Conservation (phyloP, 73 alveolate species). For the Symbiodinium natans region DNA sequence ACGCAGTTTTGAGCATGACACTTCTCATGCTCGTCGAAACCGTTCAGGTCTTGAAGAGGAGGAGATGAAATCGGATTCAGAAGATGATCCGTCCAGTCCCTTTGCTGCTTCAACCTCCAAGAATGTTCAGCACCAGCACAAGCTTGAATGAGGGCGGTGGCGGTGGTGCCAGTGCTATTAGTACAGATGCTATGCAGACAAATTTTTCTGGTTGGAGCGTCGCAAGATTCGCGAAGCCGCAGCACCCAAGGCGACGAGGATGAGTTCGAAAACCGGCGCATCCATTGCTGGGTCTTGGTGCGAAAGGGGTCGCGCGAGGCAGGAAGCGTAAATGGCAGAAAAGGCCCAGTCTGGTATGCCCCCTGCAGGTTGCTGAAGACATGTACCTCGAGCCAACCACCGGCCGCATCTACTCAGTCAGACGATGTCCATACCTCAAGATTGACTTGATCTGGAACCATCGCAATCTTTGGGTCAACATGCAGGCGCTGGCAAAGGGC, state of each 20-base stretch:
- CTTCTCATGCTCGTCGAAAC: no score
- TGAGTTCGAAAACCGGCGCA: constrained; percentile 96
- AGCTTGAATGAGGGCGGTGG: no score
- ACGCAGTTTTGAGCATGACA: no score
- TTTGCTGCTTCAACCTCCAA: no score
- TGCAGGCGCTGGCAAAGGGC: constrained; percentile 96
- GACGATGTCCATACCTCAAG: constrained; percentile 97
- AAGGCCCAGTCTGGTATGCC: no score
- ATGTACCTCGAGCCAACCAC: constrained; percentile 99
- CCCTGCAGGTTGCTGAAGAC: constrained; percentile 94
- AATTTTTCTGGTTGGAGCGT: no score
- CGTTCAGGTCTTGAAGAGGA: constrained; percentile 42
- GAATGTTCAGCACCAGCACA: no score
- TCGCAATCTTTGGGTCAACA: constrained; percentile 98
- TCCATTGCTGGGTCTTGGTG: constrained; percentile 99
- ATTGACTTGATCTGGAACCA: constrained; percentile 98
- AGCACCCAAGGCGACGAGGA: constrained; percentile 94
- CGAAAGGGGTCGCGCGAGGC: constrained; percentile 97
- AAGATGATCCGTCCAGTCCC: constrained; percentile 76
- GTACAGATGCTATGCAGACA: no score
- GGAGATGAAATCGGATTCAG: constrained; percentile 83
- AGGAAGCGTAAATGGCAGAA: constrained; percentile 61
- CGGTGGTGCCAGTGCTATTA: no score
- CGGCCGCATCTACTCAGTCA: constrained; percentile 97
- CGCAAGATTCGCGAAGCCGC: no score